Conservation (phyloP, 345 rosid species). For the Camelina laxa region DNA sequence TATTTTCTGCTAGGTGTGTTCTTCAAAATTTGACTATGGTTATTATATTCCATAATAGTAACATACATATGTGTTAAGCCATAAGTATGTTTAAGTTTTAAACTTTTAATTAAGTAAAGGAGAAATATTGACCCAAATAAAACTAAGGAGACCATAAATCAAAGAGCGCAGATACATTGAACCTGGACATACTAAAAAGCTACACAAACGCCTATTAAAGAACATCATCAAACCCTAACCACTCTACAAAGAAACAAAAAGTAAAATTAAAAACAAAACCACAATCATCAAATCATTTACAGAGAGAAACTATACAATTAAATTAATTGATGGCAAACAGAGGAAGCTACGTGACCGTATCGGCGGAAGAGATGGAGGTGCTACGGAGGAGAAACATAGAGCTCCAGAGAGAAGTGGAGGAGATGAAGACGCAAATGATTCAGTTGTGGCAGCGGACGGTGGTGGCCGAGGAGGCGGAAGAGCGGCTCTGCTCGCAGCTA, state of each 20-base stretch:
- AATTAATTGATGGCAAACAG: background rate
- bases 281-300: background rate
- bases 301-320: background rate
- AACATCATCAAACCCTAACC: constrained; percentile 17
- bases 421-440: constrained; percentile 38
- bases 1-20: background rate
- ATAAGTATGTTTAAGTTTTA: background rate
- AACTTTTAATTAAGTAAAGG: no score
- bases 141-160: background rate
- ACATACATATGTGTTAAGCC: background rate
- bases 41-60: background rate
- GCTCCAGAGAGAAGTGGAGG: constrained; percentile 50
- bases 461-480: constrained; percentile 84
- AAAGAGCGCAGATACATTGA: constrained; percentile 28
- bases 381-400: constrained; percentile 61
- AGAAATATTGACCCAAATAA: constrained; percentile 9
- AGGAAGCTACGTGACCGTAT: constrained; percentile 15
- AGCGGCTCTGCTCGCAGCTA: constrained; percentile 76
- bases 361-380: constrained; percentile 30
- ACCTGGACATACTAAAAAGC: constrained; percentile 30
- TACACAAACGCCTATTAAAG: constrained; percentile 24
- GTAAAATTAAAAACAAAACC: background rate
- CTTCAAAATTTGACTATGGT: background rate
- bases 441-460: constrained; percentile 53
- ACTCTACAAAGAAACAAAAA: background rate